Conservation (phyloP, 225 moss, liverwort and hornwort species). For the Polytrichum formosum region DNA sequence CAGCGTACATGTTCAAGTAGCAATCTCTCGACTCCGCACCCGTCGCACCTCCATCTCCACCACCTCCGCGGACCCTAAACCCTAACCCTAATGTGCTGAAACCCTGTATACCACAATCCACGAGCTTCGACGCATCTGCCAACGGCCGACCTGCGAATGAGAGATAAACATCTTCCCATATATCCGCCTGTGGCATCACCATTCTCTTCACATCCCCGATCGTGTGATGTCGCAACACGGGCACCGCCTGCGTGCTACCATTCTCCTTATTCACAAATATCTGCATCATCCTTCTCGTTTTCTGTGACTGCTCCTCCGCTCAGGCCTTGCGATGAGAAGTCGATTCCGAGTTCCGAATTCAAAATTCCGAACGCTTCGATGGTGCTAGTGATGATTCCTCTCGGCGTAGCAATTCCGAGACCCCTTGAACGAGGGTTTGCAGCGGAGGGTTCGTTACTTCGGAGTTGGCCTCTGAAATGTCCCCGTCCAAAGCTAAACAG, state of each 20-base stretch:
- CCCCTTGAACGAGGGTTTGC: too few relatives aligned
- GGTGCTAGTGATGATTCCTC: too few relatives aligned
- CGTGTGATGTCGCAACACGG: constrained; percentile 35
- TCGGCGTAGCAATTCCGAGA: too few relatives aligned
- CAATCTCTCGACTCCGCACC: constrained; percentile 96
- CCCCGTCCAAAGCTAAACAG: too few relatives aligned
- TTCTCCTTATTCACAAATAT: constrained; percentile 47
- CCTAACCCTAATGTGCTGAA: constrained; percentile 65
- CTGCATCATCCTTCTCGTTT: constrained; percentile 52
- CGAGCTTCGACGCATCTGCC: constrained; percentile 37
- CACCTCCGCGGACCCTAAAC: constrained; percentile 69
- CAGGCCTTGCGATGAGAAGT: too few relatives aligned
- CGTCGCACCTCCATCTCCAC: constrained; percentile 98
- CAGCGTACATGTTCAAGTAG: constrained; percentile 92
- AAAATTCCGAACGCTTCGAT: too few relatives aligned
- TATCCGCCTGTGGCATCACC: constrained; percentile 8
- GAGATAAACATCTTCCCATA: constrained; percentile 25
- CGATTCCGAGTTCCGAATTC: too few relatives aligned
- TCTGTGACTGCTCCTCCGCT: not conserved
- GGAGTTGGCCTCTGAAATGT: too few relatives aligned
- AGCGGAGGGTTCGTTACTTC: too few relatives aligned
- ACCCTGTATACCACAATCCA: constrained; percentile 31
- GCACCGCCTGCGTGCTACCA: constrained; percentile 46
- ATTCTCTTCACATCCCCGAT: constrained; percentile 44
- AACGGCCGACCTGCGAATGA: constrained; percentile 55